Base-by-base conservation (phyloP, 495 filamentous ascomycete genomes). In the Trichocladium antarcticum region DNA sequence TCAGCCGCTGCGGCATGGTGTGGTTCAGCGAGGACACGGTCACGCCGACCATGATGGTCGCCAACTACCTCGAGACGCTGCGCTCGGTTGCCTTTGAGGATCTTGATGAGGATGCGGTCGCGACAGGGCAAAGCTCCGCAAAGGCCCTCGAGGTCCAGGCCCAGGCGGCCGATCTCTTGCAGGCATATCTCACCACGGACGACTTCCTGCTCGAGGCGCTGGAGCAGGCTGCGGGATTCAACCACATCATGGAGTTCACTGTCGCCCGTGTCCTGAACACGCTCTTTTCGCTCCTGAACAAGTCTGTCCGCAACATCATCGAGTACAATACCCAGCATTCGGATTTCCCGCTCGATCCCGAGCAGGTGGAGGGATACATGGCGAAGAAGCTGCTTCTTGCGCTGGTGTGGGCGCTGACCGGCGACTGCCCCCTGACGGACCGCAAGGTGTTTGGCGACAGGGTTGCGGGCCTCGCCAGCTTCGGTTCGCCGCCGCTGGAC, bases 1-100 rank as follows among this genome's bases (percentile, higher is more conserved):
- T 99, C 57, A 88, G 82, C 82, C 88, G 92, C 69, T 99, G 92
- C 68, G 92, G 92, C 74, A 99, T 99, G 92, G 92, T 99, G 7
- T 99, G 92, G 92, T 97, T 96, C 69, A 97, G 89, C 60, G 89
- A 93, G 53, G 93, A 99, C 59, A 97, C 87, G 15, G 89, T 99
- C 35, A 89, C 86, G 16, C 77, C 87, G 6, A 77, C 74, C 54
- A 95, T 99, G 87, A 87, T 97, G 79, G 80, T 96, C 31, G 69
- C 78, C 50, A 87, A 95, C 62, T 95, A 97, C 60, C 78, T 99
- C 27, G 80, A 89, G 53, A 80, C 80, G 35, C 77, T 99, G 11
- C 77, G 82, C 51, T 82, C 79, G 3, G 79, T 85, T 46, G 76
- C 84, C 0, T 94, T 96, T 57, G 90, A 96, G 57, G 92, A 97